Percentiles rank a stretch among this genome's conserved stretches.
Conservation (phyloP, 2,329 filamentous ascomycete genomes). For the Fusarium secorum region DNA sequence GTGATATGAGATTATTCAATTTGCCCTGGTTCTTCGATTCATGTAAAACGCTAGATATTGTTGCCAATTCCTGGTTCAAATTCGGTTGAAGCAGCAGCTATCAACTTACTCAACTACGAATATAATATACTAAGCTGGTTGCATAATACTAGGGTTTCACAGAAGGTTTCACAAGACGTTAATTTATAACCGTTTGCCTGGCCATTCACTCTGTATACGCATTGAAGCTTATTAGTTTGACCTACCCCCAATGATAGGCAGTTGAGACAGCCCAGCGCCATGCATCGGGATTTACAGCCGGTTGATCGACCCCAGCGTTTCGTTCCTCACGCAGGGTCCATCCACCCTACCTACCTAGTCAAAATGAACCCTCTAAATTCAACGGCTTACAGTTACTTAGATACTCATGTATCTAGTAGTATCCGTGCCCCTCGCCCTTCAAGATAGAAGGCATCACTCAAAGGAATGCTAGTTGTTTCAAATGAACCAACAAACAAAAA, state of each 20-base stretch:
- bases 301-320: slow-evolving; percentile 19
- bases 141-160: slow-evolving; percentile 17
- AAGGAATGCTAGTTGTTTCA: slow-evolving; percentile 8
- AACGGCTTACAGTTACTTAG: slow-evolving; percentile 4
- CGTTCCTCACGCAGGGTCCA: slow-evolving; percentile 23
- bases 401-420: neutral
- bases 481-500: neutral
- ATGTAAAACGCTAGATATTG: neutral
- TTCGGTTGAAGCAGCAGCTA: neutral
- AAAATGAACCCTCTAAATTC: slow-evolving; percentile 4
- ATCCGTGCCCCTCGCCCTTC: neutral
- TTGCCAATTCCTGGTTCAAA: neutral
- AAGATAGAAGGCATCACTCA: neutral
- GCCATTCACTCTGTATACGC: neutral
- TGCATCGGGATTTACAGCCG: slow-evolving; percentile 27
- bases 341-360: slow-evolving; percentile 28
- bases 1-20: neutral
- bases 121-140: neutral
- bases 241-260: slow-evolving; percentile 1
- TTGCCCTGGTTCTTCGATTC: neutral
- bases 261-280: slow-evolving; percentile 13
- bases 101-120: neutral
- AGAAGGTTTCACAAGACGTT: slow-evolving; percentile 10
- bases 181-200: neutral
- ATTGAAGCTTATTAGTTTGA: neutral